phyloP scores from a whole-genome alignment of 2,329 filamentous ascomycete genomes.

The Fusarium sp. region DNA sequence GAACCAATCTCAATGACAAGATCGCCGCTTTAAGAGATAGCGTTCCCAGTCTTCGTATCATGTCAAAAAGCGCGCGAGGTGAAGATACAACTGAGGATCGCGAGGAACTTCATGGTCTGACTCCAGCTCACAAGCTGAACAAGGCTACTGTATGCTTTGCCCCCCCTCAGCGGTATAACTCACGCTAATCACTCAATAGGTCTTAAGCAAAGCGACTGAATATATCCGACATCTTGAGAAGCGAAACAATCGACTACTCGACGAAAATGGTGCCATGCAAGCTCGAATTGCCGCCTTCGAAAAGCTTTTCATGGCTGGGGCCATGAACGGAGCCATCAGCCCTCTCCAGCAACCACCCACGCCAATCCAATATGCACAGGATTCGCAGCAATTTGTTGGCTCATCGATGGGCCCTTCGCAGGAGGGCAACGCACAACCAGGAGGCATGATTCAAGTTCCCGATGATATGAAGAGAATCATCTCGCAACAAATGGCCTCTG shows the following conservation, averaged over 20 bases:
- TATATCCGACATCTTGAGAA: constrained; percentile 96
- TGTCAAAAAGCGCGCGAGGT: constrained; percentile 77
- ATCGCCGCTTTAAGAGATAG: constrained; percentile 92
- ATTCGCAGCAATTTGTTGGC: constrained; percentile 60
- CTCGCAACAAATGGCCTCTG: constrained; percentile 66
- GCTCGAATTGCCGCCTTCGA: constrained; percentile 79
- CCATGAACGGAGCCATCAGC: constrained; percentile 73
- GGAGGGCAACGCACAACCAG: constrained; percentile 56
- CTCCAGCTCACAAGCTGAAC: constrained; percentile 93
- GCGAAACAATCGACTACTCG: constrained; percentile 82
- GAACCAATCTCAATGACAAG: constrained; percentile 97
- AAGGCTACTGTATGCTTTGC: constrained; percentile 80
- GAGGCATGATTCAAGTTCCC: constrained; percentile 74
- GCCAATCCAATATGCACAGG: constrained; percentile 62
- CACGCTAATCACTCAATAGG: constrained; percentile 54
- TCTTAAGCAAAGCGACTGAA: constrained; percentile 94
- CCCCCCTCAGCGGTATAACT: neutral
- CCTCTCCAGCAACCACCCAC: constrained; percentile 67
- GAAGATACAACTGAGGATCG: constrained; percentile 79
- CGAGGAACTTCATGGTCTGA: constrained; percentile 79
- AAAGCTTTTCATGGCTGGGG: constrained; percentile 83
- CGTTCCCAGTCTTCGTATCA: constrained; percentile 88
- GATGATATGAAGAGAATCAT: constrained; percentile 74
- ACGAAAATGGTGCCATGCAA: constrained; percentile 85
- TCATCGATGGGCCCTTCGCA: constrained; percentile 58